These are phyloP conservation scores for Penicillium fuscoglaucum DNA, from an alignment of 2,329 filamentous ascomycete species.

Conservation along the genomic window DNA sequence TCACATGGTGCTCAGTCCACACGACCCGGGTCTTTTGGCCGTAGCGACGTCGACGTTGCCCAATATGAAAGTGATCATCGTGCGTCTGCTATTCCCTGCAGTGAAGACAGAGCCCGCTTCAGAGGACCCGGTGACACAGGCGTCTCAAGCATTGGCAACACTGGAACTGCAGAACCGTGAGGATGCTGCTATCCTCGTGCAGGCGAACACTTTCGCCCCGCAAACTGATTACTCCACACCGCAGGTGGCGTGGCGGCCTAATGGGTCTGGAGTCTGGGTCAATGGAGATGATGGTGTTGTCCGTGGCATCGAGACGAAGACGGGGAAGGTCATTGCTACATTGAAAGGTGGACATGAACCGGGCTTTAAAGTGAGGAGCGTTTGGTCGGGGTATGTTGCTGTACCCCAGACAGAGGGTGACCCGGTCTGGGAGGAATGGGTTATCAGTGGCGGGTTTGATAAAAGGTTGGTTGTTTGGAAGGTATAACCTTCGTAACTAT, in stretches of 20 bases:
- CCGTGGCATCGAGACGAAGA: conserved; percentile 59
- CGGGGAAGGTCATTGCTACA: conserved; percentile 56
- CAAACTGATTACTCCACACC: conserved; percentile 66
- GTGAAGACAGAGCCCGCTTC: conserved; percentile 7
- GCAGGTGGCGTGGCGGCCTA: conserved; percentile 61
- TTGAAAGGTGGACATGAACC: conserved; percentile 56
- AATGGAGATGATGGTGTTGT: conserved; percentile 65
- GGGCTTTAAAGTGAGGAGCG: conserved; percentile 59
- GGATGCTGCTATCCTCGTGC: conserved; percentile 60
- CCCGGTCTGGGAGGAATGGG: conserved; percentile 49
- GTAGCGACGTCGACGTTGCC: conserved; percentile 62
- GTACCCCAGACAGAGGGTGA: conserved; percentile 23
- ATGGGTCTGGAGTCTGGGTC: conserved; percentile 63
- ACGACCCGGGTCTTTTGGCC: conserved; percentile 56
- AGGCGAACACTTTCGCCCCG: conserved; percentile 61
- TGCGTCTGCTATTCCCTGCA: conserved; percentile 56
- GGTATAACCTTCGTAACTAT: conserved; percentile 9
- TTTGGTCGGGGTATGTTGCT: conserved; percentile 55
- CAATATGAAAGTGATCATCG: conserved; percentile 63
- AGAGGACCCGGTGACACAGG: conserved; percentile 45
- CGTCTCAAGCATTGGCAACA: conserved; percentile 53
- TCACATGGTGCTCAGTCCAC: conserved; percentile 56
- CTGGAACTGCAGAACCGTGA: conserved; percentile 57
- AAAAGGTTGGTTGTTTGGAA: conserved; percentile 61
- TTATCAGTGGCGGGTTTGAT: conserved; percentile 66